These are phyloP conservation scores for Dioscorea dumetorum DNA, from an alignment of 106 monocot species.

Conservation along the genomic window DNA sequence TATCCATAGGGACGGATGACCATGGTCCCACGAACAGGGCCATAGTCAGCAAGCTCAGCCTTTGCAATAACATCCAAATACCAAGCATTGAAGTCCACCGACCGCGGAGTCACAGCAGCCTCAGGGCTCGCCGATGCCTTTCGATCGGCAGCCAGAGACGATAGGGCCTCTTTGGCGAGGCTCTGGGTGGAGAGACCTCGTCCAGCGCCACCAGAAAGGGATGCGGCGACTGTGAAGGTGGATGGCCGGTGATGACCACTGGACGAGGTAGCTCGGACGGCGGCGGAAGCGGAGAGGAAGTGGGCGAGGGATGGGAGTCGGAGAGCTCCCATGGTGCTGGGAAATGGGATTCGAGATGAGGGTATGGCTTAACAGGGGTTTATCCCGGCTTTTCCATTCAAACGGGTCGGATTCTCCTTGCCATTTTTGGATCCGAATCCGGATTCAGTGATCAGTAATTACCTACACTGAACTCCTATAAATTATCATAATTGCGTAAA, in stretches of 20 bases:
- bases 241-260: constrained; percentile 7
- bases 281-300: constrained; percentile 32
- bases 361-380: too few species aligned
- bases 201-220: constrained; percentile 12
- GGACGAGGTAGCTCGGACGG: constrained; percentile 6
- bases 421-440: too few species aligned
- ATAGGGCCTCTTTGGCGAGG: constrained; percentile 27
- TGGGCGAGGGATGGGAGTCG: constrained; percentile 45
- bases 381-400: too few species aligned
- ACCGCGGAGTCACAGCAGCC: constrained; percentile 59
- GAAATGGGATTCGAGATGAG: too few species aligned
- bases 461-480: too few species aligned
- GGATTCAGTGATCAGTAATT: too few species aligned
- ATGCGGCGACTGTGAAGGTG: not conserved
- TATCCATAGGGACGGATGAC: constrained; percentile 96
- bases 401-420: too few species aligned
- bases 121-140: constrained; percentile 21
- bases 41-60: constrained; percentile 95
- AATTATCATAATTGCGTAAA: too few species aligned
- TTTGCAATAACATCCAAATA: constrained; percentile 79
- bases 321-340: constrained; percentile 30
- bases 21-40: constrained; percentile 96
- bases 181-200: constrained; percentile 23
- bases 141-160: constrained; percentile 8
- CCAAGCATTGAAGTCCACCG: constrained; percentile 92